Base-by-base conservation (phyloP, 2,329 filamentous ascomycete species). In the Stagonosporopsis cucurbitacearum region DNA sequence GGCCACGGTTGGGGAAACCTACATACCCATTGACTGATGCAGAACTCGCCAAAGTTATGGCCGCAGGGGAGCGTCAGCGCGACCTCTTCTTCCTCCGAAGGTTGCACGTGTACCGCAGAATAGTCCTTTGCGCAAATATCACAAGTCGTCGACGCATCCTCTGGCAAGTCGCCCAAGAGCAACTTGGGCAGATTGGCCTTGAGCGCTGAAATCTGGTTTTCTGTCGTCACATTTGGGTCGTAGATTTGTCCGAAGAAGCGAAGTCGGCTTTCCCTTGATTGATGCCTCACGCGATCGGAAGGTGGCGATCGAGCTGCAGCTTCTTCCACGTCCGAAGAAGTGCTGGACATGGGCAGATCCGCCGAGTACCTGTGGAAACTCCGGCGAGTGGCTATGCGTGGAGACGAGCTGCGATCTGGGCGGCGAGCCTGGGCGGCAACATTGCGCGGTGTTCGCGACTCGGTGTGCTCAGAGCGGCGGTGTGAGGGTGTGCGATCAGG, bases 71-170 rank as follows among this genome's bases (percentile, higher is more conserved):
- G 65, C 47, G 70, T 63, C n/a, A 75, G 56, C 1, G 72, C 72
- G 28, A 73, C 58, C 45, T 75, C 73, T 20, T 67, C 62, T 2
- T 73, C 67, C 42, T 75, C 73, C 3, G 57, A 61, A 2, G 72
- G 66, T 22, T 64, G 15, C 13, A 72, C 69, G 43, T 63, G 53
- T 23, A 56, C 65, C 23, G 46, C 43, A 3, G 72, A 70, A 32
- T 73, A 75, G 28, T 75, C 73, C 46, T 75, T 75, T 17, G 69
- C 64, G 59, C 73, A 75, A 20, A 75, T 75, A 36, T 75, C 72
- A 58, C 73, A 75, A 8, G 57, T 56, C 9, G 58, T 48, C 32
- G 66, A 70, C 13, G 62, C 52, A 4, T 60, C 66, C 37, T 69
- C 57, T 26, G 68, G 60, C 12, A 75, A 59, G 30, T 74, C 60